A percentile compares a stretch with the other conserved stretches of the same genome.
phyloP scores from a whole-genome alignment of 2,329 filamentous ascomycete species.

The Eutypella sp. region DNA sequence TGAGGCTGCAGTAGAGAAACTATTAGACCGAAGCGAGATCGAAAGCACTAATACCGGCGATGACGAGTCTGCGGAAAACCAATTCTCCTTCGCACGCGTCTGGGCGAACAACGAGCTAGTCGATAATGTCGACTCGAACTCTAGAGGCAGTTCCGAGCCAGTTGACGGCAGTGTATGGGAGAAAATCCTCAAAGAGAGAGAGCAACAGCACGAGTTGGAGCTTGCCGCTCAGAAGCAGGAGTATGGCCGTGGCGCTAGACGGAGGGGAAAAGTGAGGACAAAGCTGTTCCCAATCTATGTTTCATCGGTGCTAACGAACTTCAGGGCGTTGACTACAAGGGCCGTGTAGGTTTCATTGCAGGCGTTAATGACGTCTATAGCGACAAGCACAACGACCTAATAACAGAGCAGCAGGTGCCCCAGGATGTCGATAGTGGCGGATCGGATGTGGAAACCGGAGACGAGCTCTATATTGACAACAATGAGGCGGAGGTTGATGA shows the following conservation, averaged over 20 bases:
- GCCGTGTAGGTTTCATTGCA: conserved; percentile 27
- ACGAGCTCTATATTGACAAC: conserved; percentile 23
- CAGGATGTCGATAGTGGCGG: conserved; percentile 17
- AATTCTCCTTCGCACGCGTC: conserved; percentile 85
- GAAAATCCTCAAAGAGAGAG: conserved; percentile 77
- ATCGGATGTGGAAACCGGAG: conserved; percentile 21
- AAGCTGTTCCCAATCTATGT: conserved; percentile 16
- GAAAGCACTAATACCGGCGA: conserved; percentile 65
- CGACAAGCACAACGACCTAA: not conserved
- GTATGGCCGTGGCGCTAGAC: conserved; percentile 81
- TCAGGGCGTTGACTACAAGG: conserved; percentile 40
- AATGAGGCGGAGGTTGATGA: conserved; percentile 18
- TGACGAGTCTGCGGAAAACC: conserved; percentile 64
- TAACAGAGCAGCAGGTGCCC: conserved; percentile 18
- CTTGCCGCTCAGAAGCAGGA: conserved; percentile 63
- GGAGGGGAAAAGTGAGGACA: conserved; percentile 37
- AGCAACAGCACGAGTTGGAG: conserved; percentile 70
- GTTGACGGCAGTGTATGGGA: conserved; percentile 78
- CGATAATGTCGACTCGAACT: conserved; percentile 51
- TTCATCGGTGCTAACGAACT: conserved; percentile 8
- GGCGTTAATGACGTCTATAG: conserved; percentile 18
- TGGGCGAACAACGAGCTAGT: conserved; percentile 83
- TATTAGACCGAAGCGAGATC: conserved; percentile 80
- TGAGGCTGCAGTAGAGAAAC: conserved; percentile 72
- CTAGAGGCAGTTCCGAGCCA: conserved; percentile 46